A percentile compares a stretch with the other conserved stretches of the same genome.
phyloP scores from a whole-genome alignment of 73 alveolate genomes.

The Blepharisma stoltei region DNA sequence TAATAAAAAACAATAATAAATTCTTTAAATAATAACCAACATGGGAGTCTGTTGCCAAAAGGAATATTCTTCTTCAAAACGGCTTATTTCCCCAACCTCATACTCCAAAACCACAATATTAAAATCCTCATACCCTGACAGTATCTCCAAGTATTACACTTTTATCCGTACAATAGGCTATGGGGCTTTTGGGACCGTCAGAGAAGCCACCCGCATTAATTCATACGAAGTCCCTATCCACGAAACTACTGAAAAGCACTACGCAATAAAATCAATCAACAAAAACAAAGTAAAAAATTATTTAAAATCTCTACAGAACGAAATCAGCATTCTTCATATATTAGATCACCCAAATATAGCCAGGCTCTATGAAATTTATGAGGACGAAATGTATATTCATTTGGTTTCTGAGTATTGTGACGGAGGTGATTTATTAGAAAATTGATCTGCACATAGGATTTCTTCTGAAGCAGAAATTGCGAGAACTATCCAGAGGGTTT shows the following conservation, averaged over 20 bases:
- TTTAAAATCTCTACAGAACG: slow-evolving; percentile 5
- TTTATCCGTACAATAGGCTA: slow-evolving; percentile 11
- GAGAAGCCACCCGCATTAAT: background rate
- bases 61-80: too few relatives aligned
- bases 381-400: background rate
- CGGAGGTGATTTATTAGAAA: slow-evolving; percentile 34
- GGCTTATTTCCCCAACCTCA: too few relatives aligned
- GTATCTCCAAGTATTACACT: slow-evolving; percentile 5
- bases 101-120: too few relatives aligned
- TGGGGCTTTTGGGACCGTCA: slow-evolving; percentile 10
- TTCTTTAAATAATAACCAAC: too few relatives aligned
- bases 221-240: background rate
- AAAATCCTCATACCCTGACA: background rate
- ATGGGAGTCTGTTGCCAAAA: too few relatives aligned
- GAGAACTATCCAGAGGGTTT: slow-evolving; percentile 44
- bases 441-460: background rate
- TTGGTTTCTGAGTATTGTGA: background rate
- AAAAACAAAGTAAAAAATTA: background rate
- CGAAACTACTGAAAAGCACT: background rate
- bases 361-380: background rate
- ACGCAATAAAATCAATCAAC: slow-evolving; percentile 18
- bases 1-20: too few relatives aligned
- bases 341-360: slow-evolving; percentile 22
- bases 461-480: slow-evolving; percentile 29
- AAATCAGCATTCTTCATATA: background rate